Conservation (phyloP, 2,329 filamentous ascomycete genomes). For the Beauveria pseudobassiana region DNA sequence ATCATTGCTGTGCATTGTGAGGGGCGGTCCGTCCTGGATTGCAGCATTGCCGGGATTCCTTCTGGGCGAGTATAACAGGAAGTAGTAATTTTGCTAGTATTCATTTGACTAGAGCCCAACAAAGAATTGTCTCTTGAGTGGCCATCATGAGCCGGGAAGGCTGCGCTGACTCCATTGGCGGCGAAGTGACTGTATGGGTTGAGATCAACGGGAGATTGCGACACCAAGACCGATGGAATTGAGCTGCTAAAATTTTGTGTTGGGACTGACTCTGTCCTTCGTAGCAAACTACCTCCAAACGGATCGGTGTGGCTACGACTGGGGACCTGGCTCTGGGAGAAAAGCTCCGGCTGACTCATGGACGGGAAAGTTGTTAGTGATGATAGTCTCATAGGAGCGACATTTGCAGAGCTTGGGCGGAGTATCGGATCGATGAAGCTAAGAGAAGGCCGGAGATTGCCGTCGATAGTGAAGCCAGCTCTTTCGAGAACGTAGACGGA, state of each 20-base stretch:
- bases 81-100: not conserved
- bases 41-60: too few relatives aligned
- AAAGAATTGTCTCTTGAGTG: not conserved
- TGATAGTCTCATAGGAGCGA: not conserved
- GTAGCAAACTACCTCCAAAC: not conserved
- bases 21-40: not conserved
- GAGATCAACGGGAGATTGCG: not conserved
- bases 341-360: not conserved
- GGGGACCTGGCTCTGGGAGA: not conserved
- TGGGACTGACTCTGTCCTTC: not conserved
- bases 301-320: not conserved
- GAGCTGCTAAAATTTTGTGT: not conserved
- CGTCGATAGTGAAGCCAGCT: conserved; percentile 21
- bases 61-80: not conserved
- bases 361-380: not conserved
- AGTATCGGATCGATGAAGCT: not conserved
- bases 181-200: conserved; percentile 6
- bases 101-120: not conserved
- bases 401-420: not conserved
- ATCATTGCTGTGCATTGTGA: too few relatives aligned
- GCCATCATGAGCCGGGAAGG: not conserved
- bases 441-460: not conserved
- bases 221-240: not conserved
- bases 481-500: conserved; percentile 25
- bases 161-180: not conserved